Base-by-base conservation (phyloP, 306 rosid genomes). In the Citrullus amarus region DNA sequence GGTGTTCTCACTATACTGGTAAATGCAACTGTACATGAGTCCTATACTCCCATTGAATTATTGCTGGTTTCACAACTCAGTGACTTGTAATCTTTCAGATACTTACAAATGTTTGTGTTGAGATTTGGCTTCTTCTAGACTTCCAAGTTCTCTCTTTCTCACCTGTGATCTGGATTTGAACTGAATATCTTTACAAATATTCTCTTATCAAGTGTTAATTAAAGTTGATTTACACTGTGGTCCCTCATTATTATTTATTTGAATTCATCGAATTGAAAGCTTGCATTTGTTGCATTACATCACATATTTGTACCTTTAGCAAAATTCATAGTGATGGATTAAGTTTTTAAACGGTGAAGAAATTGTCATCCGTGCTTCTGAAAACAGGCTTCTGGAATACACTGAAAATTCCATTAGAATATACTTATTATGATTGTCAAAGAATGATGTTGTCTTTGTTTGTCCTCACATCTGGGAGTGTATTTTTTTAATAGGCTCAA, bases 11-110 rank as follows among this genome's bases (percentile, higher is more conserved):
- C 18, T 17, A 73, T 51, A 50, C 13, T 53, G 78, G 39, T 8
- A 50, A 73, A 73, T 73, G 78, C 62, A 73, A 73, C 2, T 73
- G 78, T 73, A 73, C 46, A 73, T 51, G n/a, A 22, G 60, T 72
- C 14, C 77, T 72, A 72, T 25, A 28, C 77, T 72, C 36, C 22
- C 39, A 48, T 50, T 44, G 28, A 25, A 15, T 50, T 48, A 72
- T 72, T 72, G 77, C 59, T 50, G 8, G 16, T 30, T 72, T 50
- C 25, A 48, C 77, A 46, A 13, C 17, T 12, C 36, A 12, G 17
- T 20, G 55, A 44, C 55, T 69, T 46, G 34, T 57, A 46, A 46
- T 22, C 58, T 28, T 15, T 28, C 48, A 30, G 30, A 18, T 17
- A 34, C 16, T 53, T 51, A 51, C 78, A 73, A 15, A 50, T 53